Base-by-base conservation (phyloP, 352 stramenopile genomes). In the Pythium grandisporangium region DNA sequence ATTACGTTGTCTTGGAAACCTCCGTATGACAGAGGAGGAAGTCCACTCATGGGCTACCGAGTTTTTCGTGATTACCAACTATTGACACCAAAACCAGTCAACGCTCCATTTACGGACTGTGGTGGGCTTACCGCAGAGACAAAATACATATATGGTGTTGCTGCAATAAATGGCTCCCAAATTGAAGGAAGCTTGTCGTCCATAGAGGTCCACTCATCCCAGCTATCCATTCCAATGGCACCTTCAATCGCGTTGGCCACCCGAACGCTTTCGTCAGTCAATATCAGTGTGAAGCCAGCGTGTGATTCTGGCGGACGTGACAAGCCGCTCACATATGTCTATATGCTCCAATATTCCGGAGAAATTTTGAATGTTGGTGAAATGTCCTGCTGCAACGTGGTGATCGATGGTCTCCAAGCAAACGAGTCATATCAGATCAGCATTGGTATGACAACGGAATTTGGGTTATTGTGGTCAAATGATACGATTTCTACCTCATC, bases 31-130 rank as follows among this genome's bases (percentile, higher is more conserved):
- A 55, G 45, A 39, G 38, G 52, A 16, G 57, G 44, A 29, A 36
- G 17, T 19, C 12, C 13, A 23, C 12, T 84, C 44, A 3, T 60
- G 30, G 73, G 73, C 3, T 86, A 86, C 51, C 39, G 44, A 1
- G 58, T 86, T 0, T 86, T 84, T 52, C 65, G 73, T 10, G 55
- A 86, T 46, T 79, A 77, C 14, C 36, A 54, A 38, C 32, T 70
- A 8, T 27, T 80, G 22, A 71, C 56, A 0, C 21, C 46, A 2
- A 27, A 51, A 17, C 45, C 61, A 12, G 41, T 73, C 13, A 21
- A 44, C 12, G 52, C 67, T 17, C 68, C 67, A 7, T 84, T 63
- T 39, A 46, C 11, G 10, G 63, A 86, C 34, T 86, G 70, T 35
- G 59, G 64, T 26, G 54, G 40, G 20, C 22, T 86, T 5, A 10